phyloP scores from a whole-genome alignment of 2,329 filamentous ascomycete species.

The Neonectria faginata region DNA sequence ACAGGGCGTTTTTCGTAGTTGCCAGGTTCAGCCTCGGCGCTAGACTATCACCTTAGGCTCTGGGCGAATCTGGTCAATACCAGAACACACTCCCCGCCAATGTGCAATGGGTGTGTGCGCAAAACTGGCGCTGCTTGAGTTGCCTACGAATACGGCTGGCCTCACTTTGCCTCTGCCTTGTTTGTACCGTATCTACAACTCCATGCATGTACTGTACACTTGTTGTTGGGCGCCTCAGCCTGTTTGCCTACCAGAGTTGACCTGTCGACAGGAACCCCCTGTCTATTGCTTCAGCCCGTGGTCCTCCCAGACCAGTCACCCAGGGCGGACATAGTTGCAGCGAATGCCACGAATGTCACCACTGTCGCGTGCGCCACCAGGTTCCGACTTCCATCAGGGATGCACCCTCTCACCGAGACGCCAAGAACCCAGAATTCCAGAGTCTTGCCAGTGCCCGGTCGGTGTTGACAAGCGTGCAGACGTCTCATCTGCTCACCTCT shows the following conservation, averaged over 20 bases:
- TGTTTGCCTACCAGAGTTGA: constrained; percentile 9
- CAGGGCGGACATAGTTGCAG: constrained; percentile 15
- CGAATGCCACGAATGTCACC: constrained; percentile 36
- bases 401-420: constrained; percentile 3
- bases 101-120: constrained; percentile 19
- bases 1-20: constrained; percentile 1
- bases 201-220: background rate
- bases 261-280: constrained; percentile 33
- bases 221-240: constrained; percentile 6
- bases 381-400: constrained; percentile 21
- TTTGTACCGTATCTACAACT: background rate
- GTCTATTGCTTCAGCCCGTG: constrained; percentile 31
- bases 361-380: constrained; percentile 25
- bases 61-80: constrained; percentile 7
- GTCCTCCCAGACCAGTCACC: constrained; percentile 24
- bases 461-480: background rate
- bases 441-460: background rate
- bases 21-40: constrained; percentile 10
- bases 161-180: constrained; percentile 16
- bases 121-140: constrained; percentile 10
- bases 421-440: background rate
- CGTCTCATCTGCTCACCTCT: constrained; percentile 10
- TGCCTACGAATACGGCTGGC: constrained; percentile 17
- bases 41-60: constrained; percentile 4
- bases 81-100: constrained; percentile 10